Evolutionary conservation across 768 basidiomycete genomes (phyloP).

Genomic region (Leucocoprinus birnbaumii): DNA sequence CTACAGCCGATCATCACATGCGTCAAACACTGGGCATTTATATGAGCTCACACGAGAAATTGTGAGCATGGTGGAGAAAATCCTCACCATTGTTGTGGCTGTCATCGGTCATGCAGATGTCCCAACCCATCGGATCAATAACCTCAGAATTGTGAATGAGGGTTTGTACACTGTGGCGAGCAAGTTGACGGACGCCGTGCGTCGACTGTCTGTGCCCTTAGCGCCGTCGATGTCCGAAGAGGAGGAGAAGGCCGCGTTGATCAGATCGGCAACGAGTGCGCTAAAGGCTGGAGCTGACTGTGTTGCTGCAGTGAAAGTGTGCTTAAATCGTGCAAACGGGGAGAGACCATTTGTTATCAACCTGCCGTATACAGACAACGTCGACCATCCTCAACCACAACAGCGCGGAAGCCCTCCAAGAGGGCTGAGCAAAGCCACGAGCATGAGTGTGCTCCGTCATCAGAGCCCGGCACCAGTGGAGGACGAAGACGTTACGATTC

Average conservation of each 20-base stretch:
- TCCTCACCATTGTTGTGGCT: constrained; percentile 88
- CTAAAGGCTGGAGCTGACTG: constrained; percentile 88
- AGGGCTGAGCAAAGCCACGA: constrained; percentile 30
- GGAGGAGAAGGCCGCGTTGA: constrained; percentile 70
- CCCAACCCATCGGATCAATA: constrained; percentile 55
- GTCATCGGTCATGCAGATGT: constrained; percentile 78
- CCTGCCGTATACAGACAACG: constrained; percentile 42
- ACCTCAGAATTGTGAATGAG: constrained; percentile 71
- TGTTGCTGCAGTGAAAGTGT: constrained; percentile 81
- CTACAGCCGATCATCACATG: constrained; percentile 86
- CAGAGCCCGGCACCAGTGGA: constrained; percentile 17
- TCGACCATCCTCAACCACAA: constrained; percentile 20
- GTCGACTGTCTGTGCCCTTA: constrained; percentile 60
- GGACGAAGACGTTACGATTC: constrained; percentile 64
- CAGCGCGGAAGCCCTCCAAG: constrained; percentile 42
- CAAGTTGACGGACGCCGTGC: constrained; percentile 84
- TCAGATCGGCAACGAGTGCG: constrained; percentile 86
- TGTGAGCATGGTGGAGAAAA: constrained; percentile 89
- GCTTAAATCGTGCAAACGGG: constrained; percentile 60
- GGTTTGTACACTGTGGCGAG: constrained; percentile 82
- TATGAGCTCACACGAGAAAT: constrained; percentile 95
- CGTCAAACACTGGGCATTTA: constrained; percentile 89
- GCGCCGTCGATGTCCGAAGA: constrained; percentile 65
- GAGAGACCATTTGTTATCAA: constrained; percentile 67
- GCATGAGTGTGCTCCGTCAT: constrained; percentile 35